Percentiles rank a stretch among this genome's conserved stretches.
Evolutionary conservation across 768 basidiomycete species (phyloP).

Genomic region (Lactarius trivialis): DNA sequence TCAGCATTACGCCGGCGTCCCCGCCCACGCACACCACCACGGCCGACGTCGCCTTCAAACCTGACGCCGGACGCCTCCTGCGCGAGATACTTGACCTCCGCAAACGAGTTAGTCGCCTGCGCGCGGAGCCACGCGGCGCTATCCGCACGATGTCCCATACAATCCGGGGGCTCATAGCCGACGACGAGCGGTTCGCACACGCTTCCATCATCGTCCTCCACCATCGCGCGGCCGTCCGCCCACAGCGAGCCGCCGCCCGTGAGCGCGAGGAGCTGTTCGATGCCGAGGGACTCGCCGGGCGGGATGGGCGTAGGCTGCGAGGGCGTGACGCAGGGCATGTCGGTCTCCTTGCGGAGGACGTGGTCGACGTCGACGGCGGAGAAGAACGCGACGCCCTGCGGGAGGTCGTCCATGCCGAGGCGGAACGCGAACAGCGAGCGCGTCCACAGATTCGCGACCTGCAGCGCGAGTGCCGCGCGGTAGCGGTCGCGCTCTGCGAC

Average conservation of each 20-base stretch:
- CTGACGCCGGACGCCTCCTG: conserved; percentile 43
- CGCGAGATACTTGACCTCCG: conserved; percentile 64
- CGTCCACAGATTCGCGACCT: conserved; percentile 96
- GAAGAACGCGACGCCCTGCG: conserved; percentile 95
- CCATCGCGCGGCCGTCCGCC: conserved; percentile 55
- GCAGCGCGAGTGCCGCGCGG: conserved; percentile 86
- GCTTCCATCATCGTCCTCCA: conserved; percentile 7
- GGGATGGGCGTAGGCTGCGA: conserved; percentile 79
- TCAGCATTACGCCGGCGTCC: neutral
- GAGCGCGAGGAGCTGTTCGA: conserved; percentile 52
- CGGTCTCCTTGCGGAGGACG: conserved; percentile 90
- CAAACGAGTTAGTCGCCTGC: conserved; percentile 66
- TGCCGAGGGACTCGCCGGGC: conserved; percentile 82
- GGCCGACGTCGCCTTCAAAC: conserved; percentile 29
- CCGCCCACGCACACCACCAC: conserved; percentile 24
- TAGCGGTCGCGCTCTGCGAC: conserved; percentile 85
- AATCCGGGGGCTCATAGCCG: conserved; percentile 53
- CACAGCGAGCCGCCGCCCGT: conserved; percentile 67
- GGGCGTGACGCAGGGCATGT: conserved; percentile 93
- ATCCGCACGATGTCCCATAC: conserved; percentile 56
- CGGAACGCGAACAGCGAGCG: conserved; percentile 83
- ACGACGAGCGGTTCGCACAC: conserved; percentile 35
- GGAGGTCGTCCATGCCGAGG: conserved; percentile 94
- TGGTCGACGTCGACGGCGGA: conserved; percentile 91
- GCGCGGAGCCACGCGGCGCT: conserved; percentile 66